These are phyloP conservation scores for Rehmannia glutinosa DNA, from an alignment of 257 asterid genomes.

Conservation along the genomic window DNA sequence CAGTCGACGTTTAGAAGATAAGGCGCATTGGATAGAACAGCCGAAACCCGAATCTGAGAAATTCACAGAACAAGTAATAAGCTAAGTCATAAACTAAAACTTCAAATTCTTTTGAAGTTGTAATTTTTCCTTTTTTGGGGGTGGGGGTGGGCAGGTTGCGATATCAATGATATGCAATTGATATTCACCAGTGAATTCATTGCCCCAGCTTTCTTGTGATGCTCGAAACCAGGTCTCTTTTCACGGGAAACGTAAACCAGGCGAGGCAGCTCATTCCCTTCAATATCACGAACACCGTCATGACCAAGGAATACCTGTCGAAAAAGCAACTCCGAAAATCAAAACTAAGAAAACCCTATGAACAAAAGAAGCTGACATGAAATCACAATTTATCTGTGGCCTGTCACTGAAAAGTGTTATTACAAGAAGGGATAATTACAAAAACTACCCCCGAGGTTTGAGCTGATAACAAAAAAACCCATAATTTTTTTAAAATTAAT, in stretches of 20 bases:
- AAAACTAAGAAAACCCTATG: neutral
- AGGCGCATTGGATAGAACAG: conserved; percentile 89
- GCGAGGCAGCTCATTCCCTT: conserved; percentile 66
- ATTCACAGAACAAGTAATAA: neutral
- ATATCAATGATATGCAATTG: neutral
- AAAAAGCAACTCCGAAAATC: conserved; percentile 9
- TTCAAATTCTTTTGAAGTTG: no score
- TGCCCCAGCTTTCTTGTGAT: conserved; percentile 95
- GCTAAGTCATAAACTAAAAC: neutral
- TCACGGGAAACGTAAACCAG: conserved; percentile 90
- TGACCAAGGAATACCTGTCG: conserved; percentile 77
- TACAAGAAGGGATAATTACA: no score
- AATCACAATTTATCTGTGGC: no score
- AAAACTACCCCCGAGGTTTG: no score
- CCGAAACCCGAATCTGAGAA: conserved; percentile 84
- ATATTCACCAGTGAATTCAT: conserved; percentile 79
- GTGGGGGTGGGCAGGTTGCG: no score
- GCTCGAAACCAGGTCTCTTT: conserved; percentile 90
- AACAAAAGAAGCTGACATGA: neutral
- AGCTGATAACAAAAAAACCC: no score
- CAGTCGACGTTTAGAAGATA: conserved; percentile 85
- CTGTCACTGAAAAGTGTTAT: no score
- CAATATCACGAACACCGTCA: conserved; percentile 61
- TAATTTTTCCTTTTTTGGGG: neutral
- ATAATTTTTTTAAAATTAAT: no score